Conservation (phyloP, 257 asterid species). For the Penstemon davidsonii region DNA sequence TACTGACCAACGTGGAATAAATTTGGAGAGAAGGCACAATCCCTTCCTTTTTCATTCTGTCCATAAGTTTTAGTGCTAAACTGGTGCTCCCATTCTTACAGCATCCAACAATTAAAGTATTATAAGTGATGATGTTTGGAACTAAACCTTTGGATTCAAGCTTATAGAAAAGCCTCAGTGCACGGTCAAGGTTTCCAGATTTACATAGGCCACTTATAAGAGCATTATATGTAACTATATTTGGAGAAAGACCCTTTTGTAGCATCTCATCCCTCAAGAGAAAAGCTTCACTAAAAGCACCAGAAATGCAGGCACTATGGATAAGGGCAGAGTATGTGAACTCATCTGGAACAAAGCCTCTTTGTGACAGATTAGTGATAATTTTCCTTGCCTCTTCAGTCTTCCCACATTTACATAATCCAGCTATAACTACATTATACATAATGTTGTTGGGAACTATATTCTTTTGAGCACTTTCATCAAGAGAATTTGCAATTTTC, state of each 20-base stretch:
- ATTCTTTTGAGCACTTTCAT: conserved; percentile 38
- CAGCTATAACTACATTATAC: conserved; percentile 74
- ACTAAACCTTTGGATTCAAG: conserved; percentile 63
- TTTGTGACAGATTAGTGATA: conserved; percentile 41
- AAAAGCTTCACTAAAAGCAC: conserved; percentile 79
- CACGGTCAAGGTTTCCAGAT: conserved; percentile 75
- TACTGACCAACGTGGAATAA: conserved; percentile 50
- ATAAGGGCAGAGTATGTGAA: conserved; percentile 80
- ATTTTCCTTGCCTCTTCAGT: conserved; percentile 66
- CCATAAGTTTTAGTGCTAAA: conserved; percentile 62
- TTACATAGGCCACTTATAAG: conserved; percentile 80
- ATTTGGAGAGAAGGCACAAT: conserved; percentile 51
- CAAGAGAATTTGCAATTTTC: conserved; percentile 53
- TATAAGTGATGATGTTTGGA: conserved; percentile 69
- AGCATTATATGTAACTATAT: conserved; percentile 75
- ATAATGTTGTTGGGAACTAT: conserved; percentile 58
- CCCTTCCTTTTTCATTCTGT: conserved; percentile 67
- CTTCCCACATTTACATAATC: conserved; percentile 73
- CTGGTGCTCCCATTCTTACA: conserved; percentile 55
- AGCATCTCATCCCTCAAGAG: conserved; percentile 82
- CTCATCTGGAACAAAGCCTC: conserved; percentile 80
- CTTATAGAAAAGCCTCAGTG: conserved; percentile 68
- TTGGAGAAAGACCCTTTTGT: conserved; percentile 65
- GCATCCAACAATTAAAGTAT: conserved; percentile 69
- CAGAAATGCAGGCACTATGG: conserved; percentile 61